Percentiles rank a stretch among this genome's conserved stretches.
Conservation (phyloP, 2,329 filamentous ascomycete species). For the Arthrinium phaeospermum region DNA sequence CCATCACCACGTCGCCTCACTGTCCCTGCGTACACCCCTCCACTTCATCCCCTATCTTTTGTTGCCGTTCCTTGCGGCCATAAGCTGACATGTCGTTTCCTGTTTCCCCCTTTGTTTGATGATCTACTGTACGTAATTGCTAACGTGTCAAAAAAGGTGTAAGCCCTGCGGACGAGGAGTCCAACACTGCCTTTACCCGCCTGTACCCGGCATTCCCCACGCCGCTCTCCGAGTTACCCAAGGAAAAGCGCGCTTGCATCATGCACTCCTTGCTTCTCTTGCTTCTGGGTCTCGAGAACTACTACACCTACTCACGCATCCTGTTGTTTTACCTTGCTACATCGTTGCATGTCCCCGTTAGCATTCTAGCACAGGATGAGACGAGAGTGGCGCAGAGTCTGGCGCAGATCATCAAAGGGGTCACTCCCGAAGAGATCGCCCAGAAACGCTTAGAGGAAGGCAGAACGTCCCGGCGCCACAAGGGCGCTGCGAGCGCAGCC, state of each 20-base stretch:
- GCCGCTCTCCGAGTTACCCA: constrained; percentile 61
- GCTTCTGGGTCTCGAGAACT: constrained; percentile 77
- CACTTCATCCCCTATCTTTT: background rate
- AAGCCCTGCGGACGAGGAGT: constrained; percentile 48
- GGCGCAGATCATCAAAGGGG: constrained; percentile 74
- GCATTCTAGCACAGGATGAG: constrained; percentile 73
- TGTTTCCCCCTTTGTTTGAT: background rate
- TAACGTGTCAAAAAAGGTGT: constrained; percentile 29
- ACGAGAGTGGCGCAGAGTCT: constrained; percentile 76
- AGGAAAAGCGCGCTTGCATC: constrained; percentile 69
- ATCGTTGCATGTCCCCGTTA: constrained; percentile 71
- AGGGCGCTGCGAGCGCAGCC: constrained; percentile 56
- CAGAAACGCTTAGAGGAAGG: constrained; percentile 69
- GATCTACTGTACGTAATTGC: constrained; percentile 35
- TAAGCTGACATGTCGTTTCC: background rate
- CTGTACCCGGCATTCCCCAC: constrained; percentile 67
- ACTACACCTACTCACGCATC: constrained; percentile 74
- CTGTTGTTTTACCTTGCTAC: constrained; percentile 73
- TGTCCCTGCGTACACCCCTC: background rate
- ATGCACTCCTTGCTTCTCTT: constrained; percentile 76
- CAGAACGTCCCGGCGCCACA: constrained; percentile 70
- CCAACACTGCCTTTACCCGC: constrained; percentile 53
- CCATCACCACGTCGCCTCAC: background rate
- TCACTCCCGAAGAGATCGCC: constrained; percentile 69
- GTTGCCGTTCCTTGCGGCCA: background rate